These are phyloP conservation scores for Boechera divaricarpa DNA, from an alignment of 345 rosid genomes.

Conservation along the genomic window DNA sequence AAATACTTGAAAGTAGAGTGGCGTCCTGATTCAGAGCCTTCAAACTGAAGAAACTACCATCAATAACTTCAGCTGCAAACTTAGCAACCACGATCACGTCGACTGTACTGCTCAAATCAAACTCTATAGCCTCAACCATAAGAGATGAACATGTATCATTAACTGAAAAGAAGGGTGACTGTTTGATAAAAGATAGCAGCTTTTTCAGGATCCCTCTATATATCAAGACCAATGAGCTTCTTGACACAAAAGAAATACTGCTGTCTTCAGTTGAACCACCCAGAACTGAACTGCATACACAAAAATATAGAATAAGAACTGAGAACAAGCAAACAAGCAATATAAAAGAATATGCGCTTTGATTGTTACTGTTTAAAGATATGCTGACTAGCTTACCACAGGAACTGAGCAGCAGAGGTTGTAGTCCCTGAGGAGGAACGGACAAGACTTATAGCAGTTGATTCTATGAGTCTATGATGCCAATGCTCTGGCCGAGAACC, in stretches of 20 bases:
- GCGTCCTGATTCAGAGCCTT: slow-evolving; percentile 58
- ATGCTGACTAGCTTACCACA: slow-evolving; percentile 59
- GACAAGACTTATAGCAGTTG: slow-evolving; percentile 63
- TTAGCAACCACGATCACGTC: slow-evolving; percentile 53
- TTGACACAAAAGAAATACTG: slow-evolving; percentile 60
- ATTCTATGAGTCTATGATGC: slow-evolving; percentile 84
- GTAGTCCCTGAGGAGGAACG: slow-evolving; percentile 51
- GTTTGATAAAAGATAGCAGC: slow-evolving; percentile 58
- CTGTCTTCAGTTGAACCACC: slow-evolving; percentile 68
- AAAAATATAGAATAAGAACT: slow-evolving; percentile 26
- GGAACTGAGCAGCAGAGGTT: slow-evolving; percentile 58
- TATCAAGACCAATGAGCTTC: slow-evolving; percentile 57
- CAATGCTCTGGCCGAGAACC: slow-evolving; percentile 64
- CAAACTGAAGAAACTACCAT: slow-evolving; percentile 68
- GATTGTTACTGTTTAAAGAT: slow-evolving; percentile 11
- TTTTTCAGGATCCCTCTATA: slow-evolving; percentile 56
- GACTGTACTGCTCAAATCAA: slow-evolving; percentile 42
- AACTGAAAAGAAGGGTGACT: slow-evolving; percentile 67
- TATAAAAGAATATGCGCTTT: slow-evolving; percentile 15
- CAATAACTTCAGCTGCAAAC: slow-evolving; percentile 70
- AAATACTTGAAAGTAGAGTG: slow-evolving; percentile 59
- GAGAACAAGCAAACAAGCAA: slow-evolving; percentile 34
- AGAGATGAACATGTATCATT: slow-evolving; percentile 57
- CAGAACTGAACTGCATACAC: slow-evolving; percentile 71
- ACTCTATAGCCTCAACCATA: slow-evolving; percentile 42